These are phyloP conservation scores for Nannochloropsis salina DNA, from an alignment of 108 stramenopile genomes.

Conservation along the genomic window DNA sequence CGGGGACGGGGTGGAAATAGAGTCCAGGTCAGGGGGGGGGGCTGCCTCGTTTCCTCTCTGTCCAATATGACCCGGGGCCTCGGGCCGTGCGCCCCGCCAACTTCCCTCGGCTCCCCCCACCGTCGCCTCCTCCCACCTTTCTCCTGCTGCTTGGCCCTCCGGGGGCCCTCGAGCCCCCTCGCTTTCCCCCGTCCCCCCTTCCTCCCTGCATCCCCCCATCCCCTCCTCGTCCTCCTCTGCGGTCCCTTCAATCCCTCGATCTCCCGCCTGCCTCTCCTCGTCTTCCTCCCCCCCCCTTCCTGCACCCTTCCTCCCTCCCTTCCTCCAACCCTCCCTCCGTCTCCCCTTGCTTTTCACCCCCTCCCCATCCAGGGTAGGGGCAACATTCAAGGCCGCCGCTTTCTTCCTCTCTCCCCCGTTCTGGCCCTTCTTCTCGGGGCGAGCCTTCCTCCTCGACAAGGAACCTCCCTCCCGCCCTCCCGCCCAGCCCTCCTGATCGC, in stretches of 20 bases:
- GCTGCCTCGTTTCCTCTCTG: neutral
- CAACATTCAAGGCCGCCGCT: neutral
- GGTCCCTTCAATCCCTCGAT: neutral
- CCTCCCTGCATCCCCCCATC: neutral
- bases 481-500: neutral
- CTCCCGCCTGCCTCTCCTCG: neutral
- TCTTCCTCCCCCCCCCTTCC: conserved; percentile 12
- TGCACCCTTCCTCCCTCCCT: neutral
- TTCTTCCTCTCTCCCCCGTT: neutral
- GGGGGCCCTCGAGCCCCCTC: too few relatives aligned
- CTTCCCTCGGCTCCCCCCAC: neutral
- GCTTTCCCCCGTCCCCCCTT: neutral
- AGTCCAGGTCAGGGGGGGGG: neutral
- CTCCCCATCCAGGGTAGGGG: too few relatives aligned
- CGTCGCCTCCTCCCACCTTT: neutral
- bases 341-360: too few relatives aligned
- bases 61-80: too few relatives aligned
- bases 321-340: neutral
- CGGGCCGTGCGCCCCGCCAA: too few relatives aligned
- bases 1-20: neutral
- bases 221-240: neutral
- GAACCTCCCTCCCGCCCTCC: too few relatives aligned
- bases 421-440: neutral
- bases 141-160: neutral
- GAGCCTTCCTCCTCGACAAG: too few relatives aligned